These are phyloP conservation scores for Glycyrrhiza uralensis DNA, from an alignment of 306 rosid species.

Conservation along the genomic window DNA sequence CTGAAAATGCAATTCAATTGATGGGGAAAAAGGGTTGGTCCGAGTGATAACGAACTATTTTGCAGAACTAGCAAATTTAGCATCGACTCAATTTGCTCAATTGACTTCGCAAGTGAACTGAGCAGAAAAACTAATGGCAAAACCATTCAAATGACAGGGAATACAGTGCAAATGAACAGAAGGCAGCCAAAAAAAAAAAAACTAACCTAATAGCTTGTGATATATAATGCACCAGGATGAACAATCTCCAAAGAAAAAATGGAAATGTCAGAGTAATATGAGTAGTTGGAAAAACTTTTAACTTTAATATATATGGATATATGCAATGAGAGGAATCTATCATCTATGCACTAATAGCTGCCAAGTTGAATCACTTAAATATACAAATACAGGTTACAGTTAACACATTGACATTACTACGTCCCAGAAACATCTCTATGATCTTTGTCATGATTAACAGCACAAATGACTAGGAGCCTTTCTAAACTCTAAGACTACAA, in stretches of 20 bases:
- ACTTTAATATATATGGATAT: neutral
- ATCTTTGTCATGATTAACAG: neutral
- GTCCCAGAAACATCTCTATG: constrained; percentile 3
- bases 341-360: neutral
- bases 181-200: neutral
- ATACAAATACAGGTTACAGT: neutral
- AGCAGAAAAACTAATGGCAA: neutral
- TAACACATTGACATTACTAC: neutral
- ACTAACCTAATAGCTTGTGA: neutral
- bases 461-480: neutral
- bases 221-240: neutral
- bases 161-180: neutral
- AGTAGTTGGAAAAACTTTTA: neutral
- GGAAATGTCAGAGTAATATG: neutral
- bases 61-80: neutral
- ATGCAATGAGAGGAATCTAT: neutral
- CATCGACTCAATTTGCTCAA: neutral
- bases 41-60: constrained; percentile 4
- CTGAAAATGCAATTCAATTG: constrained; percentile 2
- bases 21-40: neutral
- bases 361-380: neutral
- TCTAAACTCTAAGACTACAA: neutral
- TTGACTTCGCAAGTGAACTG: neutral
- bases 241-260: neutral
- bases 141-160: neutral